These are phyloP conservation scores for Talaromyces islandicus DNA, from an alignment of 2,329 filamentous ascomycete species.

Conservation along the genomic window DNA sequence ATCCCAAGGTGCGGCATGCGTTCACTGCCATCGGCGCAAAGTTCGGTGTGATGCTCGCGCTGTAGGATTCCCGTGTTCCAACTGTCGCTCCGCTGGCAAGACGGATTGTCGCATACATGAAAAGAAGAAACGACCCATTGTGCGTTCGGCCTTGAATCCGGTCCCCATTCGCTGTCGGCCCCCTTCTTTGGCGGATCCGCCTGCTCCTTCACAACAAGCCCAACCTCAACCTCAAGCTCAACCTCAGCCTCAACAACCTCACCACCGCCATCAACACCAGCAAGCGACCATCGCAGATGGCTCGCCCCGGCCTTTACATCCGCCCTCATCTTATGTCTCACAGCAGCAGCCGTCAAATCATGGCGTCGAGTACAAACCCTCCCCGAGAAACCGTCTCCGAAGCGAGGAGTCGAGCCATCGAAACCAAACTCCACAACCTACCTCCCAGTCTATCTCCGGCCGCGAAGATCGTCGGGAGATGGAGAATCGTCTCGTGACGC, in stretches of 20 bases:
- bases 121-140: constrained; percentile 44
- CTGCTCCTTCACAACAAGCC: neutral
- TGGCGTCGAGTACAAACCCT: neutral
- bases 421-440: constrained; percentile 10
- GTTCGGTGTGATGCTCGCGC: constrained; percentile 46
- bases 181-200: constrained; percentile 12
- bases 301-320: constrained; percentile 14
- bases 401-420: neutral
- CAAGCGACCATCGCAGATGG: neutral
- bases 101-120: constrained; percentile 44
- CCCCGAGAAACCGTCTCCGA: neutral
- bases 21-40: constrained; percentile 47
- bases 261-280: neutral
- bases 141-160: constrained; percentile 36
- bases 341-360: constrained; percentile 20
- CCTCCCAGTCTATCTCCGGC: constrained; percentile 25
- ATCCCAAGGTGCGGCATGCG: constrained; percentile 39
- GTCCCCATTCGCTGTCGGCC: constrained; percentile 43
- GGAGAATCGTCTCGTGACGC: constrained; percentile 45
- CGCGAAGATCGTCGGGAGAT: constrained; percentile 37
- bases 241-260: neutral
- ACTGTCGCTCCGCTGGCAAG: constrained; percentile 40
- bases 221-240: neutral
- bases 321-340: constrained; percentile 3
- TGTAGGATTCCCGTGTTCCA: constrained; percentile 45